phyloP scores from a whole-genome alignment of 2,329 filamentous ascomycete genomes.

The Penicillium sp. region DNA sequence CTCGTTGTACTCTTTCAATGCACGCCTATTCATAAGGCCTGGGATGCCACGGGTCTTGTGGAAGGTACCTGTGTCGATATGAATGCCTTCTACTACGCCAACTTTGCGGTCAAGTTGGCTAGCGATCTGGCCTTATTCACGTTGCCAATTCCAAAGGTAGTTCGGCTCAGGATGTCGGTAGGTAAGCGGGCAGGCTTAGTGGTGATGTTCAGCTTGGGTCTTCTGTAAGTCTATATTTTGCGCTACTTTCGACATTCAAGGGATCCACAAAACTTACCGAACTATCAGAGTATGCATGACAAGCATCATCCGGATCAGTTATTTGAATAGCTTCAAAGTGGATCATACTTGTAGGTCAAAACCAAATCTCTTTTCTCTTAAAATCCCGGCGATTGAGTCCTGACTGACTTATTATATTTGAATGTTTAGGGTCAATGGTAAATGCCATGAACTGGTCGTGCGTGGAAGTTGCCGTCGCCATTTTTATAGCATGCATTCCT shows the following conservation, averaged over 20 bases:
- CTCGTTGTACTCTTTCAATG: slow-evolving; percentile 55
- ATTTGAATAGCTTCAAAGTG: slow-evolving; percentile 14
- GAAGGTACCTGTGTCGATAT: slow-evolving; percentile 16
- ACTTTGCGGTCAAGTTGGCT: slow-evolving; percentile 17
- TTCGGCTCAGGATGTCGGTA: slow-evolving; percentile 14
- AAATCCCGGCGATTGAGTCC: not conserved
- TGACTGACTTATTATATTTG: not conserved
- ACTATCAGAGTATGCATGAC: slow-evolving; percentile 16
- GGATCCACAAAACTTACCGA: not conserved
- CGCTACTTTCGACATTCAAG: no score
- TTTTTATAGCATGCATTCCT: slow-evolving; percentile 25
- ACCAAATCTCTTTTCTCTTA: no score
- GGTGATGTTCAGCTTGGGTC: slow-evolving; percentile 22
- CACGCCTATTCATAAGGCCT: slow-evolving; percentile 19
- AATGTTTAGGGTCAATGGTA: slow-evolving; percentile 16
- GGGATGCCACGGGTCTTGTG: slow-evolving; percentile 12
- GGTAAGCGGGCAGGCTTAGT: slow-evolving; percentile 19
- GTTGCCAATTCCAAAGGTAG: slow-evolving; percentile 18
- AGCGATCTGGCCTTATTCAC: slow-evolving; percentile 20
- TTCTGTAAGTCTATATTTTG: slow-evolving; percentile 10
- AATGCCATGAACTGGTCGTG: slow-evolving; percentile 24
- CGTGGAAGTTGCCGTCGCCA: slow-evolving; percentile 19
- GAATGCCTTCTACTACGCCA: slow-evolving; percentile 17
- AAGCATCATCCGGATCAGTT: slow-evolving; percentile 21
- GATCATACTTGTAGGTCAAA: slow-evolving; percentile 22